phyloP scores from a whole-genome alignment of 306 rosid species.

The Cicer bijugum region DNA sequence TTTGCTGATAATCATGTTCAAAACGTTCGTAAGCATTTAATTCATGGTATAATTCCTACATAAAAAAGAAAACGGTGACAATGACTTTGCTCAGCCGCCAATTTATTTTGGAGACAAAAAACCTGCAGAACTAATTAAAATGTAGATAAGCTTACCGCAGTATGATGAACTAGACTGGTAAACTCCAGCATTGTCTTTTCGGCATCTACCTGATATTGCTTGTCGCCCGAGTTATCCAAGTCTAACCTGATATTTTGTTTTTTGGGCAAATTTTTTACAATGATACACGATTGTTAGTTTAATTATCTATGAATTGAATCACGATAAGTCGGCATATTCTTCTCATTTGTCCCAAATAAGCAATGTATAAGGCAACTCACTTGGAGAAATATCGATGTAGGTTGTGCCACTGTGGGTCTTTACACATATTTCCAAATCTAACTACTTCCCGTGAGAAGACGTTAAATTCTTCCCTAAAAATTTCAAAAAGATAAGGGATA shows the following conservation, averaged over 20 bases:
- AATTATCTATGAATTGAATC: conserved; percentile 42
- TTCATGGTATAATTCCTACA: conserved; percentile 87
- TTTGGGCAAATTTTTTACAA: conserved; percentile 7
- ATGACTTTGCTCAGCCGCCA: conserved; percentile 37
- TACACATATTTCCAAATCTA: conserved; percentile 89
- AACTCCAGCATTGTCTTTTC: conserved; percentile 76
- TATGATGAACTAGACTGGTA: conserved; percentile 64
- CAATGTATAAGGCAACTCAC: conserved; percentile 48
- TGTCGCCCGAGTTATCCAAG: conserved; percentile 53
- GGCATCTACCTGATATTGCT: conserved; percentile 56
- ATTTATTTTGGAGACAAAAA: conserved; percentile 29
- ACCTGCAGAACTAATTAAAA: conserved; percentile 20
- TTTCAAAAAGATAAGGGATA: conserved; percentile 39
- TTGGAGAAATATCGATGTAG: conserved; percentile 72
- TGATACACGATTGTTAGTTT: conserved; percentile 13
- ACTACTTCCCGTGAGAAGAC: conserved; percentile 73
- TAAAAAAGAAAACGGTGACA: conserved; percentile 16
- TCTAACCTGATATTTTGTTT: conserved; percentile 62
- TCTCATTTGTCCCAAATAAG: conserved; percentile 34
- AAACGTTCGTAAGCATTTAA: conserved; percentile 71
- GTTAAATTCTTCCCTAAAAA: conserved; percentile 73
- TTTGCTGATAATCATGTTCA: conserved; percentile 85
- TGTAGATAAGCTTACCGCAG: conserved; percentile 70
- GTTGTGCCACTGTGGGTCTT: conserved; percentile 92
- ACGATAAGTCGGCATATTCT: conserved; percentile 10